phyloP scores from a whole-genome alignment of 129 eudicot genomes.

The Helianthus annuus region DNA sequence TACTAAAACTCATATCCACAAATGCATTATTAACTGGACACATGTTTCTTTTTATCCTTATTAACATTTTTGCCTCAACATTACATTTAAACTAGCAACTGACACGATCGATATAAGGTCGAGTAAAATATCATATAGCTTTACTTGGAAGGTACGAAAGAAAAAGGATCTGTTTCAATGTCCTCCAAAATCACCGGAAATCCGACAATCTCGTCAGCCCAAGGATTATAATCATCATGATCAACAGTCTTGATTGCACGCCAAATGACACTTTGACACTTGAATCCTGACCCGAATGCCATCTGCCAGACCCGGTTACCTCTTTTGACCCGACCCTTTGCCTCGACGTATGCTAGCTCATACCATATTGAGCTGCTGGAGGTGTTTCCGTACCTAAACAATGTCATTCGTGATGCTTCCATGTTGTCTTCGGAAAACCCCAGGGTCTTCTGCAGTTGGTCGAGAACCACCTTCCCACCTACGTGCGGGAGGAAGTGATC shows the following conservation, averaged over 20 bases:
- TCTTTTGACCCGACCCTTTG: neutral
- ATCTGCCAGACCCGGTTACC: constrained; percentile 56
- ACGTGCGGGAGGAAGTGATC: constrained; percentile 50
- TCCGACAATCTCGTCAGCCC: constrained; percentile 47
- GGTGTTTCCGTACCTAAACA: constrained; percentile 51
- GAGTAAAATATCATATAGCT: no score
- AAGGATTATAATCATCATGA: constrained; percentile 41
- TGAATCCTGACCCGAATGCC: constrained; percentile 58
- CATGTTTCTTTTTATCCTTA: no score
- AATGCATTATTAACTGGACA: no score
- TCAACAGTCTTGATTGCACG: constrained; percentile 11
- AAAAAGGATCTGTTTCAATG: neutral
- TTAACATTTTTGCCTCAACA: no score
- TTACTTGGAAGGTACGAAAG: constrained; percentile 19
- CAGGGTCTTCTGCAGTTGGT: constrained; percentile 34
- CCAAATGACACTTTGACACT: constrained; percentile 55
- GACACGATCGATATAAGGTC: no score
- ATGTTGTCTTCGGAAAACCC: constrained; percentile 25
- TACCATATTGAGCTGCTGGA: constrained; percentile 28
- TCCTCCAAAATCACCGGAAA: constrained; percentile 30
- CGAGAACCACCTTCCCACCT: constrained; percentile 52
- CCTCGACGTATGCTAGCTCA: no score
- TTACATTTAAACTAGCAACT: no score
- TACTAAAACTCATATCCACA: no score
- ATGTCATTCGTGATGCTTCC: constrained; percentile 58